These are phyloP conservation scores for Eucalyptus albens DNA, from an alignment of 345 rosid species.

Conservation along the genomic window DNA sequence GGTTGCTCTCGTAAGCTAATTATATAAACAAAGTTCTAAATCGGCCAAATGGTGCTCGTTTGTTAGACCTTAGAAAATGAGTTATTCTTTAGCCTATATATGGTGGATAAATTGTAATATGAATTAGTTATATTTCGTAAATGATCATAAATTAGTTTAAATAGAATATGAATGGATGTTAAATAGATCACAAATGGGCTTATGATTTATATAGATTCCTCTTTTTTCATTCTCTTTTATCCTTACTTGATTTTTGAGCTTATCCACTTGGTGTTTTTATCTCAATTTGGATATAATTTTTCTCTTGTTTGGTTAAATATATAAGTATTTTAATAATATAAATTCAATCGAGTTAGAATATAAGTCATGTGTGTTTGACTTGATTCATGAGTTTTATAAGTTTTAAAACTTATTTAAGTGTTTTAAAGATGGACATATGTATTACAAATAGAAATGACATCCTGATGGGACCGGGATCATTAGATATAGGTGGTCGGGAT, in stretches of 20 bases:
- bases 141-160: too few relatives aligned
- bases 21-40: too few relatives aligned
- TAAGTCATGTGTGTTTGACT: background rate
- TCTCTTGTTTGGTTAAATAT: too few relatives aligned
- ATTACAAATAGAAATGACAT: background rate
- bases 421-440: background rate
- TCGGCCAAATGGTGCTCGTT: background rate
- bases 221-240: background rate
- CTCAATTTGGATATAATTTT: too few relatives aligned
- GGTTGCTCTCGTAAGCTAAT: background rate
- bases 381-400: accelerated
- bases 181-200: background rate
- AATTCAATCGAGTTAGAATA: too few relatives aligned
- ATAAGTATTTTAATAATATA: background rate
- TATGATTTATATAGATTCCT: background rate
- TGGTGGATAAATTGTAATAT: background rate
- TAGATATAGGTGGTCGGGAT: background rate
- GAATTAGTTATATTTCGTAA: background rate
- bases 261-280: background rate
- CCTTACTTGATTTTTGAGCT: too few relatives aligned
- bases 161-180: too few relatives aligned
- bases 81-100: background rate
- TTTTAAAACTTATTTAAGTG: background rate
- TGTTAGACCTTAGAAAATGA: background rate
- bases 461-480: background rate